These are phyloP conservation scores for Celoporthe dispersa DNA, from an alignment of 2,329 filamentous ascomycete species.

Conservation along the genomic window DNA sequence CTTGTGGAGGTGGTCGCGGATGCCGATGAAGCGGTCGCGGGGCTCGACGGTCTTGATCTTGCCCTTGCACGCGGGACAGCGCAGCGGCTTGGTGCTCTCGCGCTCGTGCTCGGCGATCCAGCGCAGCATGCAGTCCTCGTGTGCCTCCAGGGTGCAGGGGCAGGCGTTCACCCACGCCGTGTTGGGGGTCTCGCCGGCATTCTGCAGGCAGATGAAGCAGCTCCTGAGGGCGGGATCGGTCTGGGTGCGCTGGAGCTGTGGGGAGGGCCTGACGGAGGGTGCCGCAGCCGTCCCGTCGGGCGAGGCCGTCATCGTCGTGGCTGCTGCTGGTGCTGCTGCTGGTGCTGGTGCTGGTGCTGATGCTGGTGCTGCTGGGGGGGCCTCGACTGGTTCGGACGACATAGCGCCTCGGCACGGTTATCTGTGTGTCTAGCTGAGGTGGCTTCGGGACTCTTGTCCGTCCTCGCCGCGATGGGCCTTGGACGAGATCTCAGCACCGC, in stretches of 20 bases:
- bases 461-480: background rate
- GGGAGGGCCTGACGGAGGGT: background rate
- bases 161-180: constrained; percentile 83
- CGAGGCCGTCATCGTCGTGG: constrained; percentile 4
- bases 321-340: background rate
- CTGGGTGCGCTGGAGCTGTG: constrained; percentile 23
- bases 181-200: constrained; percentile 54
- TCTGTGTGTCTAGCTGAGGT: background rate
- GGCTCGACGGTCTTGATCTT: constrained; percentile 78
- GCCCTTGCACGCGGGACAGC: constrained; percentile 88
- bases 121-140: constrained; percentile 85
- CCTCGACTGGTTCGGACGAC: constrained; percentile 15
- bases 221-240: constrained; percentile 41
- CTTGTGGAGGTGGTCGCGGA: constrained; percentile 63
- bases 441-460: background rate
- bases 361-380: background rate
- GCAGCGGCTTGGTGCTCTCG: constrained; percentile 66
- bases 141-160: constrained; percentile 86
- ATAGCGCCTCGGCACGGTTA: background rate
- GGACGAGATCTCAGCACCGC: background rate
- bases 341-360: background rate
- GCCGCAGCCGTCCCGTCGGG: constrained; percentile 4
- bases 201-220: constrained; percentile 69
- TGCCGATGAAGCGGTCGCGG: constrained; percentile 71
- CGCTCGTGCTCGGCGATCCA: constrained; percentile 92